A percentile compares a stretch with the other conserved stretches of the same genome.
Conservation (phyloP, 208 protist genomes). For the Acanthamoeba lenticulata region DNA sequence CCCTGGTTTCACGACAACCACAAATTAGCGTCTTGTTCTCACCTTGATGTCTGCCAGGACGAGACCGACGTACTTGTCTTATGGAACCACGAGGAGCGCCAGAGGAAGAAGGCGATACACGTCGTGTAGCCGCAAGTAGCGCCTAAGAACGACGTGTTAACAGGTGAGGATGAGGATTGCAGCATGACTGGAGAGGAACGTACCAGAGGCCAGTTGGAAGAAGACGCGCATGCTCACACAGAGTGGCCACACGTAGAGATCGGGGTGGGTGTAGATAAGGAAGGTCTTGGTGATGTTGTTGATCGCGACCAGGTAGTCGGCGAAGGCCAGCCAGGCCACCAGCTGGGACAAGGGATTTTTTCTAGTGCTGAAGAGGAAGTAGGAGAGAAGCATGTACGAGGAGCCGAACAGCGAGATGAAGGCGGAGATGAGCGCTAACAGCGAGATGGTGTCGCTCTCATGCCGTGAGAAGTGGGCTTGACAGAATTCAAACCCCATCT, state of each 20-base stretch:
- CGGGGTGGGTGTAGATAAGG: neutral
- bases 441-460: neutral
- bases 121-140: neutral
- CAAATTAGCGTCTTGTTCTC: neutral
- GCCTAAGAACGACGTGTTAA: neutral
- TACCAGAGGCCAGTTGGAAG: neutral
- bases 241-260: neutral
- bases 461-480: neutral
- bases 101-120: conserved; percentile 45
- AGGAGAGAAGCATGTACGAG: neutral
- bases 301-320: neutral
- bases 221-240: neutral
- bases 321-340: neutral
- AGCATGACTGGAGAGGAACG: neutral
- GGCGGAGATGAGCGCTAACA: neutral
- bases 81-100: neutral
- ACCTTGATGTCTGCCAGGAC: neutral
- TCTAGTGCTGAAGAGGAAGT: neutral
- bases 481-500: neutral
- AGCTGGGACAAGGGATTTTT: neutral
- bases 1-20: neutral
- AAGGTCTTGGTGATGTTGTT: neutral
- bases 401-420: neutral
- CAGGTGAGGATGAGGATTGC: neutral
- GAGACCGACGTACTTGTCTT: neutral